Base-by-base conservation (phyloP, 2,329 filamentous ascomycete species). In the Ophiocordyceps robertsii region DNA sequence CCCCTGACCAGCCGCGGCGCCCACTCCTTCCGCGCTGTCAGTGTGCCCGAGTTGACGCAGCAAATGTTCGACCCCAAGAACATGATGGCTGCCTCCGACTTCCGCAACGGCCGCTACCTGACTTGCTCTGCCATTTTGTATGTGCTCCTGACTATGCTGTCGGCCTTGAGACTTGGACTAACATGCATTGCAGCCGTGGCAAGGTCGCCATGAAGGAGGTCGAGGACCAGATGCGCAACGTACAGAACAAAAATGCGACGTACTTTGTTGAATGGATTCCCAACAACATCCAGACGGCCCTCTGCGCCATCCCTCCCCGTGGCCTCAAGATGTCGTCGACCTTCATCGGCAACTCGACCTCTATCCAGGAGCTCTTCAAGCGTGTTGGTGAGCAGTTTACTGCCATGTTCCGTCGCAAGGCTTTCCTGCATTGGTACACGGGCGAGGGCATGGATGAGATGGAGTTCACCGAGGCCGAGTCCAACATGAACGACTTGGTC, bases 21-120 rank as follows among this genome's bases (percentile, higher is more conserved):
- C 54, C 70, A 93, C 77, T 87, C 85, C 56, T 98, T 96, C 90
- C 92, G 92, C 64, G 90, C 92, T 54, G 84, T 96, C 68, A 89
- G 83, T 61, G 92, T 98, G 49, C 90, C 92, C 45, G 92, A 98
- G 77, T 80, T 98, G 67, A 96, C 92, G 60, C 92, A 98, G 77
- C 92, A 98, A 72, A 96, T 98, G 88, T 98, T 94, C 77, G 92
- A 98, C 76, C 90, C 92, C 62, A 98, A 96, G 88, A 98, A 98
- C 83, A 98, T 98, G 90, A 98, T 98, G 92, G 92, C 92, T 72
- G 92, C 92, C 53, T 93, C 89, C 51, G 92, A 98, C 75, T 98
- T 98, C 88, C 87, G 92, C 61, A 98, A 96, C 70, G 92, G 92
- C 68, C 92, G 92, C 62, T 98, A 98, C 78, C 81, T 98, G 62